Evolutionary conservation across 2,329 filamentous ascomycete species (phyloP).

Genomic region (Diplodia intermedia): DNA sequence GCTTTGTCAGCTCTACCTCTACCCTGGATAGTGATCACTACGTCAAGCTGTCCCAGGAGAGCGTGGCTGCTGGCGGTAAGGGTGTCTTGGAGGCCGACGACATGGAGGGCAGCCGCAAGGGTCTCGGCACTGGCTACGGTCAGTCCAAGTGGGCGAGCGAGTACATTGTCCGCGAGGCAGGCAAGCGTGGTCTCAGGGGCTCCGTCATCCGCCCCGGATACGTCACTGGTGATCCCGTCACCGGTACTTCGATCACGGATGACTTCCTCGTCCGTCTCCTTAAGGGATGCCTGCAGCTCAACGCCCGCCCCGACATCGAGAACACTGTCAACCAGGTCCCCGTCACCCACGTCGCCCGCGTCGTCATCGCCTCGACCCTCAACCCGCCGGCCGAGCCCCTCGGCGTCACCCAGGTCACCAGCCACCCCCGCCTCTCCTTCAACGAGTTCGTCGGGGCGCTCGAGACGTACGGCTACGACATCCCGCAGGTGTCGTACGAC

Average conservation of each 20-base stretch:
- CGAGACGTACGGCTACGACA: conserved; percentile 74
- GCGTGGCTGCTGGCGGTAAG: conserved; percentile 65
- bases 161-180: conserved; percentile 78
- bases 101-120: conserved; percentile 74
- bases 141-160: conserved; percentile 87
- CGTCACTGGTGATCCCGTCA: conserved; percentile 74
- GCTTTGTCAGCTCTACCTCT: conserved; percentile 83
- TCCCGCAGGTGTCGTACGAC: conserved; percentile 70
- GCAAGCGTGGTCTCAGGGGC: conserved; percentile 75
- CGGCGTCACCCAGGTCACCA: conserved; percentile 78
- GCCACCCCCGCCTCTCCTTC: conserved; percentile 78
- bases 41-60: conserved; percentile 72
- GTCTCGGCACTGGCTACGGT: conserved; percentile 86
- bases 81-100: conserved; percentile 79
- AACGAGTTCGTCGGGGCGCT: conserved; percentile 77
- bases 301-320: conserved; percentile 73
- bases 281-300: conserved; percentile 86
- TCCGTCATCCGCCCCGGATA: conserved; percentile 85
- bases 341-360: conserved; percentile 80
- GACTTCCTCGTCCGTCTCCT: conserved; percentile 88
- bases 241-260: conserved; percentile 77
- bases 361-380: conserved; percentile 77
- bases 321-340: conserved; percentile 93
- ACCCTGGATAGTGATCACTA: conserved; percentile 85
- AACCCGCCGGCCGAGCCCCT: conserved; percentile 63